Evolutionary conservation across 345 rosid genomes (phyloP).

Genomic region (Lepidium didymum): DNA sequence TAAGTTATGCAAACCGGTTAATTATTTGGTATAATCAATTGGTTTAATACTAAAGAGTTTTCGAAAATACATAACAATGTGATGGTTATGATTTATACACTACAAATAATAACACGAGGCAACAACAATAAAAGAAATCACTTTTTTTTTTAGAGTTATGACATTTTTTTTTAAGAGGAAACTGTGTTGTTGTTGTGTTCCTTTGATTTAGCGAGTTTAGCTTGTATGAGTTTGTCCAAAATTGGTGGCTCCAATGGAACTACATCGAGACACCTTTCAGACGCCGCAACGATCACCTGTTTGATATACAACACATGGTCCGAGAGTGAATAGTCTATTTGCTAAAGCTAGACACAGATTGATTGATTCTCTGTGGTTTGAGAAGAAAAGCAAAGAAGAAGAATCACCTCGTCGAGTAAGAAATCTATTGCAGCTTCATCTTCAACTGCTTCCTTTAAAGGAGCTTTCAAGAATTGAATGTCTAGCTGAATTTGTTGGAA

Average conservation of each 20-base stretch:
- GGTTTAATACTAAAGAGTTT: not conserved
- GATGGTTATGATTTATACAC: not conserved
- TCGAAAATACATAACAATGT: not conserved
- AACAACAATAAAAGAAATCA: not conserved
- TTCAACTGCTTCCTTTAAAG: slow-evolving; percentile 61
- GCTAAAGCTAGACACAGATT: not conserved
- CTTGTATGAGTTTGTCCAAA: slow-evolving; percentile 88
- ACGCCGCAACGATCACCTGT: slow-evolving; percentile 92
- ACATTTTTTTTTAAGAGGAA: slow-evolving; percentile 17
- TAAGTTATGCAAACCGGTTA: too few species aligned
- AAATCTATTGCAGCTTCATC: slow-evolving; percentile 90
- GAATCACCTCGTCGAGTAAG: slow-evolving; percentile 85
- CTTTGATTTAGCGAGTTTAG: slow-evolving; percentile 58
- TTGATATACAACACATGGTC: not conserved
- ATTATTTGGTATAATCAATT: not conserved
- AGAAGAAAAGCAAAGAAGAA: slow-evolving; percentile 10
- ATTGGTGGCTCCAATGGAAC: slow-evolving; percentile 87
- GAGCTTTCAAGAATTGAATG: slow-evolving; percentile 76
- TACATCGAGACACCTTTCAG: slow-evolving; percentile 93
- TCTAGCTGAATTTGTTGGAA: slow-evolving; percentile 98
- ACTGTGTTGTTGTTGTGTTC: slow-evolving; percentile 34
- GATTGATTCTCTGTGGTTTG: not conserved
- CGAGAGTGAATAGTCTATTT: not conserved
- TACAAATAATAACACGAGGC: not conserved
- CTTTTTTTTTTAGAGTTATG: not conserved